Evolutionary conservation across 2,329 filamentous ascomycete species (phyloP).

Genomic region (Madurella mycetomatis): DNA sequence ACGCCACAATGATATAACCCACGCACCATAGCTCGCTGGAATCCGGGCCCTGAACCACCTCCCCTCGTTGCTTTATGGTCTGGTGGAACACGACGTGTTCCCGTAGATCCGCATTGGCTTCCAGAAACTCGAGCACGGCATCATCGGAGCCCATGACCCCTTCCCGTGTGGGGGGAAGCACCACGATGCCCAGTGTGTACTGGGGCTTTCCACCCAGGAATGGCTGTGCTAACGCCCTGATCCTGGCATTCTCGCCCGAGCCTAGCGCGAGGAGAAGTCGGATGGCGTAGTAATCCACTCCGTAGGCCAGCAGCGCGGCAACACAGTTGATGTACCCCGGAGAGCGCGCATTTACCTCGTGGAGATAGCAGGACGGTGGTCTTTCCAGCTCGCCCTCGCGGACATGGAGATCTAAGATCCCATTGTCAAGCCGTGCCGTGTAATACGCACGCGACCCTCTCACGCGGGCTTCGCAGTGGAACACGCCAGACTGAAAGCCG

Average conservation of each 20-base stretch:
- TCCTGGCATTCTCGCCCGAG: slow-evolving; percentile 10
- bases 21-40: slow-evolving; percentile 14
- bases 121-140: slow-evolving; percentile 10
- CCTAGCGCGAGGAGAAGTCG: slow-evolving; percentile 24
- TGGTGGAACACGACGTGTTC: slow-evolving; percentile 10
- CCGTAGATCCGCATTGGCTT: slow-evolving; percentile 5
- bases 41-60: slow-evolving; percentile 12
- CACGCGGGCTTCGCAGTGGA: slow-evolving; percentile 31
- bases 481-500: slow-evolving; percentile 28
- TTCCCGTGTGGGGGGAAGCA: slow-evolving; percentile 6
- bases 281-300: slow-evolving; percentile 31
- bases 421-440: slow-evolving; percentile 13
- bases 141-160: slow-evolving; percentile 12
- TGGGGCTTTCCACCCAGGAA: slow-evolving; percentile 18
- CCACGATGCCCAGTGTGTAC: slow-evolving; percentile 7
- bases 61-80: slow-evolving; percentile 10
- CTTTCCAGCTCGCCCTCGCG: background rate
- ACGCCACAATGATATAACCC: slow-evolving; percentile 11
- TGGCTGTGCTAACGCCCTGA: slow-evolving; percentile 21
- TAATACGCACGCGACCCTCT: slow-evolving; percentile 26
- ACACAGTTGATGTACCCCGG: slow-evolving; percentile 27
- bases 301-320: slow-evolving; percentile 25
- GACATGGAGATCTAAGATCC: slow-evolving; percentile 20
- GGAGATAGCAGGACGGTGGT: slow-evolving; percentile 20
- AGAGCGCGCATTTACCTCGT: slow-evolving; percentile 31